Conservation (phyloP, 2,329 filamentous ascomycete species). For the Claviceps arundinis region DNA sequence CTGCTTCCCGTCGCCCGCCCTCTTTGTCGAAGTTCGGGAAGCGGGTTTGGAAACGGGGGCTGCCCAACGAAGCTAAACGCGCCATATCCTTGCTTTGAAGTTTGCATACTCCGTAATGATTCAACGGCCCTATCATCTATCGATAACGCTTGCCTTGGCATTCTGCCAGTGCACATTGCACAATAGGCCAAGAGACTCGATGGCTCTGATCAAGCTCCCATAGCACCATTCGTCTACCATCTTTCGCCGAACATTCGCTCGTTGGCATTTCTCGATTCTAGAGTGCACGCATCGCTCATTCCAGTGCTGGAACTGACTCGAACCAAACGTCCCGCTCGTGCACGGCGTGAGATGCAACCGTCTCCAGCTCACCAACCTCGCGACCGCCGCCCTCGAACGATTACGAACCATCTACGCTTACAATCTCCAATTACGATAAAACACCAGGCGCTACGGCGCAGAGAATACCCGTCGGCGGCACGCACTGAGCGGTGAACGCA, state of each 20-base stretch:
- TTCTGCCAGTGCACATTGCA: background rate
- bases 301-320: background rate
- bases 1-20: no score
- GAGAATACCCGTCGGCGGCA: constrained; percentile 2
- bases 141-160: background rate
- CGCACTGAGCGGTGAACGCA: constrained; percentile 4
- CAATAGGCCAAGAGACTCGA: background rate
- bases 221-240: background rate
- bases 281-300: background rate
- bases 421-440: background rate
- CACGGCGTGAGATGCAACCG: background rate
- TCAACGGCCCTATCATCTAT: background rate
- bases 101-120: background rate
- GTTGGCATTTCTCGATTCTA: background rate
- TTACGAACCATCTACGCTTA: background rate
- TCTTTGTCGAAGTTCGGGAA: no score
- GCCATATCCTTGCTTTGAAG: background rate
- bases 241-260: background rate
- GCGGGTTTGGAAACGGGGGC: no score
- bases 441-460: background rate
- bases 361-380: background rate
- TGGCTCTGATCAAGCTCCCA: background rate
- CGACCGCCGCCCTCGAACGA: background rate
- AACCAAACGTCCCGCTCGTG: background rate
- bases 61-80: background rate